phyloP scores from a whole-genome alignment of 2,329 filamentous ascomycete species.

The Fusarium decemcellulare region DNA sequence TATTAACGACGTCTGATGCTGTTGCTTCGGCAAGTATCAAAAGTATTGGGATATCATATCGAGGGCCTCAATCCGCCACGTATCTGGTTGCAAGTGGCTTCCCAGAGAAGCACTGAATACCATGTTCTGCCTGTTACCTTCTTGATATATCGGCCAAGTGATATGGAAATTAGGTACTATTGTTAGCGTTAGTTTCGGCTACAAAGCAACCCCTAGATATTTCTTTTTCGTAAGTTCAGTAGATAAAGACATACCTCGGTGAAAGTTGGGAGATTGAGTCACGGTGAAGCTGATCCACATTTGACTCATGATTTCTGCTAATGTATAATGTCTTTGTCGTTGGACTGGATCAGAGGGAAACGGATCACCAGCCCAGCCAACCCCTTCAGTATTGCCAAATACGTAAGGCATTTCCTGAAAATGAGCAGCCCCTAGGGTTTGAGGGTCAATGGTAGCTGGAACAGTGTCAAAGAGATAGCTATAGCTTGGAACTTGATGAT shows the following conservation, averaged over 20 bases:
- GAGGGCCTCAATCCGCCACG: not conserved
- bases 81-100: not conserved
- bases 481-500: constrained; percentile 37
- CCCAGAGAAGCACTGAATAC: not conserved
- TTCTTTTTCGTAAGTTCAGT: not conserved
- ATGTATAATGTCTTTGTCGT: not conserved
- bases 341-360: not conserved
- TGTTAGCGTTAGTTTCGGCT: not conserved
- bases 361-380: not conserved
- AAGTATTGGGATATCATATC: not conserved
- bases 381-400: not conserved
- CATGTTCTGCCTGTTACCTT: not conserved
- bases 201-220: not conserved
- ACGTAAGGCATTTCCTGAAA: constrained; percentile 49
- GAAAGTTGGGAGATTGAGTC: not conserved
- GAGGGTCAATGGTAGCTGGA: constrained; percentile 36
- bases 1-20: not conserved
- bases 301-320: not conserved
- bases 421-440: constrained; percentile 44
- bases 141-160: not conserved
- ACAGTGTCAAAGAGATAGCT: constrained; percentile 46
- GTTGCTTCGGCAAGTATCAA: not conserved
- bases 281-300: not conserved
- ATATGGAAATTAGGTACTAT: not conserved
- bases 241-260: not conserved